Evolutionary conservation across 306 rosid genomes (phyloP).

Genomic region (Cicer yamashitae): DNA sequence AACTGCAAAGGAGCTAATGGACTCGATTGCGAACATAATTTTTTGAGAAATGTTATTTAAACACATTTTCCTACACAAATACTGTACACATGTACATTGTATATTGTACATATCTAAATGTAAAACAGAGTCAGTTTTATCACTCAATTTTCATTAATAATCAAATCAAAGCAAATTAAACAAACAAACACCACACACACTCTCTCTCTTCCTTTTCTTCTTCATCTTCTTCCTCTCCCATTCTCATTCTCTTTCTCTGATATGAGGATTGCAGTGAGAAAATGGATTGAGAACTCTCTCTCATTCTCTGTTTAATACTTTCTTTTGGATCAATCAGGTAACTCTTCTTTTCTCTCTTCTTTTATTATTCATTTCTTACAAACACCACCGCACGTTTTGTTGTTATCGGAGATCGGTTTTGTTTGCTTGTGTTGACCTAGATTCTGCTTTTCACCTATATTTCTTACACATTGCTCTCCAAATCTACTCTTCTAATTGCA

Average conservation of each 20-base stretch:
- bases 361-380: background rate
- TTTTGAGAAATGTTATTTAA: too few species aligned
- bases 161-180: too few species aligned
- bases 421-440: background rate
- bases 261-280: slow-evolving; percentile 27
- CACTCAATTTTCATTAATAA: slow-evolving; percentile 16
- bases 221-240: slow-evolving; percentile 11
- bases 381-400: slow-evolving; percentile 1
- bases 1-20: too few species aligned
- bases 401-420: slow-evolving; percentile 48
- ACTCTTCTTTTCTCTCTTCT: background rate
- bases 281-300: slow-evolving; percentile 38
- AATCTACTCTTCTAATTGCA: background rate
- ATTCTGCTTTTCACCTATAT: background rate
- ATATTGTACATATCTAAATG: background rate
- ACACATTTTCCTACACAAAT: too few species aligned
- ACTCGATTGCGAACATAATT: too few species aligned
- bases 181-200: slow-evolving; percentile 1
- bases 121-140: slow-evolving; percentile 19
- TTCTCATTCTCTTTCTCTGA: slow-evolving; percentile 16
- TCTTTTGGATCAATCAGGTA: slow-evolving; percentile 41
- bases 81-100: too few species aligned
- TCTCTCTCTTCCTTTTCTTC: slow-evolving; percentile 1
- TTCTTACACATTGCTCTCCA: slow-evolving; percentile 23
- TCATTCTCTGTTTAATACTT: background rate